Evolutionary conservation across 805 yeast genomes (phyloP), one percentile per base, ranked within the genome.

Genomic region (Nakazawaea anatomiae): DNA sequence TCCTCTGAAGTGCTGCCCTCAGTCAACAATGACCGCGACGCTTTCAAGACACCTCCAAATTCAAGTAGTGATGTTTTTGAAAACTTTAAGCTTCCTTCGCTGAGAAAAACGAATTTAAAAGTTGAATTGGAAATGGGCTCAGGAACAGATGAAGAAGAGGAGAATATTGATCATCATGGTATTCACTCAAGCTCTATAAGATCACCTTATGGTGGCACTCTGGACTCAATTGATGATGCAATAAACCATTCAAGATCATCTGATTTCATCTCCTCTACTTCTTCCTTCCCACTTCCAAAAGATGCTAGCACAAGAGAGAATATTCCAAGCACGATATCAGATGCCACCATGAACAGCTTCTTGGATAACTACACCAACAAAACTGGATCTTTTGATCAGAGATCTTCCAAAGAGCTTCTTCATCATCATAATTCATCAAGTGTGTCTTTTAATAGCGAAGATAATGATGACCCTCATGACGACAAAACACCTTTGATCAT

Each of bases 281-380:
- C 50, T 8, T 35, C 52, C 5, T 29, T 43, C 27, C 44, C 39
- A 11, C 10, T 9, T 25, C 44, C 48, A 25, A 12, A 34, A 11
- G 48, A 40, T 18, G 18, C 9, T 3, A 27, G 18, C 11, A 31
- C 9, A 10, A 42, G 43, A 42, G 46, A 10, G 10, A 39, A 36
- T 12, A 40, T 44, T 27, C 48, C 44, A 25, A 49, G 52, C 35
- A 40, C 48, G n/a, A 14, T 36, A 6, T 50, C 52, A 8, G 48
- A 50, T 43, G 44, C 47, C 34, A 51, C 53, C 4, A 46, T 51
- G 50, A 43, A 46, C 38, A 51, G 53, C 25, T 51, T 51, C 28
- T 30, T 51, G 9, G 53, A 51, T 38, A 51, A 39, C 8, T 51
- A 51, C 31, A 41, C 49, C n/a, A 36, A 36, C n/a, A 39, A 40